Evolutionary conservation across 2,329 filamentous ascomycete genomes (phyloP).

Genomic region (Ustilaginoidea virens): DNA sequence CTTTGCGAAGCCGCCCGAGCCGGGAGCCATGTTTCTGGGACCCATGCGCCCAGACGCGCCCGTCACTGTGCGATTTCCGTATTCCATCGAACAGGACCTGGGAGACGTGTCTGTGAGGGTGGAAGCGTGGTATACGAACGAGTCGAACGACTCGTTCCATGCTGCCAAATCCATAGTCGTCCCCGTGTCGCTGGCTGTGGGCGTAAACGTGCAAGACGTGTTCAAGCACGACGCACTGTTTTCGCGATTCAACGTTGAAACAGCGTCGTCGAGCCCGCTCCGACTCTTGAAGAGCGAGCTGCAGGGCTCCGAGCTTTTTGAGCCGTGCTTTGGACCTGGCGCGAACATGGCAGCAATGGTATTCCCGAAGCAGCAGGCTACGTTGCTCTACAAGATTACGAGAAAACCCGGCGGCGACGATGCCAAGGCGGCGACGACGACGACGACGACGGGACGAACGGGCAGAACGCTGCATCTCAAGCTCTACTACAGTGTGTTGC

Average conservation of each 20-base stretch:
- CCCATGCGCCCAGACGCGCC: slow-evolving; percentile 26
- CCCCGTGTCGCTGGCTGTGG: slow-evolving; percentile 63
- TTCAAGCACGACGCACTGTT: slow-evolving; percentile 76
- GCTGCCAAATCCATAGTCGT: slow-evolving; percentile 40
- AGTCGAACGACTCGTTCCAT: slow-evolving; percentile 32
- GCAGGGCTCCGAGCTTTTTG: slow-evolving; percentile 52
- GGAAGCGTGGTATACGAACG: slow-evolving; percentile 61
- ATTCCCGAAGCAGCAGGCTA: slow-evolving; percentile 69
- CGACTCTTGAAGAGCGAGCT: slow-evolving; percentile 58
- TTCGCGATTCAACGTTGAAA: slow-evolving; percentile 82
- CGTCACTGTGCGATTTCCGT: slow-evolving; percentile 56
- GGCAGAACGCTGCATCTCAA: slow-evolving; percentile 46
- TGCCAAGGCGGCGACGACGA: no score
- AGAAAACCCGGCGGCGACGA: slow-evolving; percentile 31
- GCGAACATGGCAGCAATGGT: slow-evolving; percentile 43
- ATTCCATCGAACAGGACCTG: slow-evolving; percentile 66
- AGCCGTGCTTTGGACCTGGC: slow-evolving; percentile 42
- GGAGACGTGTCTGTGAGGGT: slow-evolving; percentile 55
- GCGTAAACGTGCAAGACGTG: slow-evolving; percentile 92
- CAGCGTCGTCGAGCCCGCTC: slow-evolving; percentile 59
- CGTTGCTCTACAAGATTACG: slow-evolving; percentile 63
- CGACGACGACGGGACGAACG: slow-evolving; percentile 11
- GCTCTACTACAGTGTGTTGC: slow-evolving; percentile 61
- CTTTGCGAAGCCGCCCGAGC: slow-evolving; percentile 34
- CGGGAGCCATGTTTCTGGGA: slow-evolving; percentile 36